Evolutionary conservation across 2,329 filamentous ascomycete genomes (phyloP).

Genomic region (Aspergillus neotritici): DNA sequence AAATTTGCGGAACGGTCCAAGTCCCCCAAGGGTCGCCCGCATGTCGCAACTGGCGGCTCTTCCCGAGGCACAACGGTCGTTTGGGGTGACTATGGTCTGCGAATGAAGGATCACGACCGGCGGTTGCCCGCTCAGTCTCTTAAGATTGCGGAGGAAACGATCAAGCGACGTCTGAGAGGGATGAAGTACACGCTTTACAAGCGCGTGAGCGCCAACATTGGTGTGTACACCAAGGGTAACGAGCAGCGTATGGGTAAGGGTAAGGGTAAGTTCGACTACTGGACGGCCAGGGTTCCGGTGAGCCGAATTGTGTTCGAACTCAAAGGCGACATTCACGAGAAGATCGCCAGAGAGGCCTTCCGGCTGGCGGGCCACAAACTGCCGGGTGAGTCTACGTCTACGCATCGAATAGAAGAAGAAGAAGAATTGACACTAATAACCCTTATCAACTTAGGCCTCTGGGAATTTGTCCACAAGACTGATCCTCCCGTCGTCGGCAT

Average conservation of each 20-base stretch:
- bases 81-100: slow-evolving; percentile 92
- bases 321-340: slow-evolving; percentile 87
- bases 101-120: slow-evolving; percentile 89
- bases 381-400: slow-evolving; percentile 59
- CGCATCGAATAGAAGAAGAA: neutral
- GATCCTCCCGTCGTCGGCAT: slow-evolving; percentile 86
- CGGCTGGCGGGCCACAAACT: slow-evolving; percentile 90
- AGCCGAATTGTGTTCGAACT: slow-evolving; percentile 91
- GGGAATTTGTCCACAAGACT: slow-evolving; percentile 90
- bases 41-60: slow-evolving; percentile 85
- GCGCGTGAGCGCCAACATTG: slow-evolving; percentile 84
- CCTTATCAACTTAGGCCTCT: slow-evolving; percentile 43
- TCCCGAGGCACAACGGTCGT: slow-evolving; percentile 89
- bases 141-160: slow-evolving; percentile 88
- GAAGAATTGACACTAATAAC: slow-evolving; percentile 16
- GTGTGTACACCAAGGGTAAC: slow-evolving; percentile 92
- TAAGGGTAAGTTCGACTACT: slow-evolving; percentile 95
- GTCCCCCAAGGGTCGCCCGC: slow-evolving; percentile 78
- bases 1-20: slow-evolving; percentile 75
- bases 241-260: slow-evolving; percentile 99
- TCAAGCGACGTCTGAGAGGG: slow-evolving; percentile 79
- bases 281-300: slow-evolving; percentile 83
- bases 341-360: slow-evolving; percentile 89
- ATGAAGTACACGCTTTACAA: slow-evolving; percentile 91
- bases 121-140: slow-evolving; percentile 81